Percentiles rank a stretch among this genome's conserved stretches.
Conservation (phyloP, 2,329 filamentous ascomycete species). For the Pseudogymnoascus sp. region DNA sequence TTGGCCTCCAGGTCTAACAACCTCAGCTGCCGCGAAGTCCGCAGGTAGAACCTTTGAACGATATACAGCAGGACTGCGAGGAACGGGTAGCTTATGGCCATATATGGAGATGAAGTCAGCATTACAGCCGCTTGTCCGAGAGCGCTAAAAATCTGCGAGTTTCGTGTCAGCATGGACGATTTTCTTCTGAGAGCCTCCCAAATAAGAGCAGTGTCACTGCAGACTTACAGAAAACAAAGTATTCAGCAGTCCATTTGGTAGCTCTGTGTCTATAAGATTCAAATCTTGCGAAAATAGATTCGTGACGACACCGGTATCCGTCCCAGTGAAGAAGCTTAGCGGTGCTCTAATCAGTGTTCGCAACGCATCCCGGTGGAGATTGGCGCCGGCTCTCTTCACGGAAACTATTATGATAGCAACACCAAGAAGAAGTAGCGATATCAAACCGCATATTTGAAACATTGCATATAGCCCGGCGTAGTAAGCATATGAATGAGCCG, state of each 20-base stretch:
- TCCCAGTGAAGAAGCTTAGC: conserved; percentile 37
- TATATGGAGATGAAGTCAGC: background rate
- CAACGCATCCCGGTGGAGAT: conserved; percentile 22
- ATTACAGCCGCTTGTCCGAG: background rate
- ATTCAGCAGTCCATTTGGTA: conserved; percentile 14
- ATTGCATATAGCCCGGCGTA: conserved; percentile 25
- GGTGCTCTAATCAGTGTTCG: conserved; percentile 26
- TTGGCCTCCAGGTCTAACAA: conserved; percentile 36
- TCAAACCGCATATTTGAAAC: conserved; percentile 22
- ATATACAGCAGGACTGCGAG: conserved; percentile 4
- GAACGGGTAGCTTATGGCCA: conserved; percentile 10
- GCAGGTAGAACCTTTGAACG: conserved; percentile 35
- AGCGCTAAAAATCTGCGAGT: background rate
- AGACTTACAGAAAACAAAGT: conserved; percentile 10
- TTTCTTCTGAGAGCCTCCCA: background rate
- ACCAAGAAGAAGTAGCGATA: conserved; percentile 19
- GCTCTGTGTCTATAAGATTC: conserved; percentile 18
- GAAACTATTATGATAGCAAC: conserved; percentile 18
- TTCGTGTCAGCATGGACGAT: background rate
- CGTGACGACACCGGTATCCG: conserved; percentile 38
- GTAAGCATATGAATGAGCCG: conserved; percentile 19
- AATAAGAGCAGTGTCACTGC: background rate
- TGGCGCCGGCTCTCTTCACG: conserved; percentile 20
- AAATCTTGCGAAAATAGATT: conserved; percentile 42
- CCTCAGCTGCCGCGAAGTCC: conserved; percentile 40